Conservation (phyloP, 495 filamentous ascomycete species). For the Friedmanniomyces simplex region DNA sequence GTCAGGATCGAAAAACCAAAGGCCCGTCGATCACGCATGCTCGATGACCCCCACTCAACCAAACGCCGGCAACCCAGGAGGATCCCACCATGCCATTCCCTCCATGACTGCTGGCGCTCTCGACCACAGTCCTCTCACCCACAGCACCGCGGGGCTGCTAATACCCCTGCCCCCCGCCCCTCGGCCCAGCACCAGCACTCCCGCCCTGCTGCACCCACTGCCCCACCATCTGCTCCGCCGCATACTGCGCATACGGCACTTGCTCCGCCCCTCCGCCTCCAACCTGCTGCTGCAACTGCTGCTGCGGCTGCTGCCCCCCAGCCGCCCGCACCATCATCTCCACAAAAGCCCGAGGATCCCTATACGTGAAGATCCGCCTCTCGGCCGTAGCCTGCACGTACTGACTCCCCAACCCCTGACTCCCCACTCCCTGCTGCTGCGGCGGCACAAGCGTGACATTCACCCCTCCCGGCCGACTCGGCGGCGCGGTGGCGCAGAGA, state of each 20-base stretch:
- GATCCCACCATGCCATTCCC: no score
- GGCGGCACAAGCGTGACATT: slow-evolving; percentile 50
- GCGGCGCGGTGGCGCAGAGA: slow-evolving; percentile 76
- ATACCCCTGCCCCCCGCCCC: slow-evolving; percentile 2
- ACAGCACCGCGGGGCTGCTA: no score
- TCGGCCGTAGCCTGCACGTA: neutral
- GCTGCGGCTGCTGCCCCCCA: slow-evolving; percentile 5
- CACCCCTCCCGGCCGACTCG: slow-evolving; percentile 60
- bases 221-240: neutral
- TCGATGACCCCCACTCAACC: no score
- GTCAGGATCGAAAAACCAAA: no score
- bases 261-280: neutral
- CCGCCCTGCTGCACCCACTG: no score
- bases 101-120: no score
- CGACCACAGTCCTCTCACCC: no score
- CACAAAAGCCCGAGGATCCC: slow-evolving; percentile 1
- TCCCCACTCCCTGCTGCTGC: neutral
- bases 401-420: neutral
- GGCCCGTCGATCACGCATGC: no score
- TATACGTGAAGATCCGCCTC: slow-evolving; percentile 54
- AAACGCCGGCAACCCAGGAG: no score
- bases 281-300: neutral
- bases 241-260: neutral
- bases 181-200: slow-evolving; percentile 4
- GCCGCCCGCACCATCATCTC: slow-evolving; percentile 15